Evolutionary conservation across 1,284 basidiomycete species (phyloP), one percentile per base, ranked within the genome.

Genomic region (Moesziomyces parantarcticus): DNA sequence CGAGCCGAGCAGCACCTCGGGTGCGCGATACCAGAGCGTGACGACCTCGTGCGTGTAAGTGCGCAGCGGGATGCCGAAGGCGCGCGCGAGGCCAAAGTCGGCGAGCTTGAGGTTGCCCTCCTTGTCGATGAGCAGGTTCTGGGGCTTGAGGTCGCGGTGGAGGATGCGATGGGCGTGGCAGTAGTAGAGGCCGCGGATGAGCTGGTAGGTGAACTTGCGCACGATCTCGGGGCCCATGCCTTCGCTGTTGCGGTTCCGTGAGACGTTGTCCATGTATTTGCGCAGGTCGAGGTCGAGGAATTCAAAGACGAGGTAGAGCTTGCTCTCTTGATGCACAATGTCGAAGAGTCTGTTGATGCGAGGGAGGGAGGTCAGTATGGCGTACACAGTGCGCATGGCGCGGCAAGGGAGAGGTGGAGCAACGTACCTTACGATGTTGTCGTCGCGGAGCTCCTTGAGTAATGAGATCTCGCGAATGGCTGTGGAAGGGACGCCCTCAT

Each of bases 1-100:
- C 10, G 93, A 93, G 23, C 97, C 97, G 2, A 99, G 89, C 25
- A 99, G 88, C 20, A 99, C 96, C 83, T 98, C 96, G 1, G 97
- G 96, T 1, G 96, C 94, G 57, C 96, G 91, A 84, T 99, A 99
- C 96, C 96, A 99, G 26, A 99, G 88, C 11, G 96, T 99, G 44
- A 99, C 97, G 32, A 79, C 96, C 88, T 99, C 96, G 83, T 99
- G 96, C 21, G 94, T 98, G 85, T 97, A 99, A 20, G 96, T 97
- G 80, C 96, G 89, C 86, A 99, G 90, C 20, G 96, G 96, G 70
- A 99, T 97, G 74, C 96, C 97, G 83, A 99, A 99, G 9, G 96
- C 96, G 58, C 96, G 88, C 7, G 96, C 96, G 44, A 99, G 88
- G 51, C 96, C 96, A 82, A 99, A 99, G 85, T 99, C 96, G 21